Base-by-base conservation (phyloP, 352 stramenopile species). In the Thraustochytrium striatum region DNA sequence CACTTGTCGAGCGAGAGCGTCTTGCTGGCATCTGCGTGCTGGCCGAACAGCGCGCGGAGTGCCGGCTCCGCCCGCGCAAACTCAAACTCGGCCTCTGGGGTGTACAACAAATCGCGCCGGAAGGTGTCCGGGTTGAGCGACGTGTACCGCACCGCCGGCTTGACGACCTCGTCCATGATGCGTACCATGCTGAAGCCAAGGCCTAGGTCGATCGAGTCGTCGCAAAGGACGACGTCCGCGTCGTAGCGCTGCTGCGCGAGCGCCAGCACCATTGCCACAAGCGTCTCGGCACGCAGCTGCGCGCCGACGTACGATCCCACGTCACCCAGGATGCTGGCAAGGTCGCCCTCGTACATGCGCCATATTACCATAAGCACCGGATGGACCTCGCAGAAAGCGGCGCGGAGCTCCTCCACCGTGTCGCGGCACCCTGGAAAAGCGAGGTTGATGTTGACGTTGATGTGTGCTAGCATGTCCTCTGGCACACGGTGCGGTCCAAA, bases 361-460 rank as follows among this genome's bases (percentile, higher is more conserved):
- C 47, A 55, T 21, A 55, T 55, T 16, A 25, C 16, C 16, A 25
- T 21, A 21, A 55, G 25, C 47, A 25, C 16, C 16, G 16, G 0
- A 7, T 75, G 52, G 8, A 58, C 8, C 1, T 32, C 65, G 19
- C 19, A 5, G 61, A 75, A 75, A 0, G 3, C 30, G 11, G 21
- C 3, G 19, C 36, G 16, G 8, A 75, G 32, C 0, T 16, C 30
- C 52, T 7, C 0, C 7, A 75, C 65, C 8, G 65, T 62, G 25
- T 75, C 65, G 3, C 25, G 19, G 65, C 43, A 38, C 8, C 65
- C 65, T 35, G 65, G 65, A 75, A 75, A 75, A 2, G 62, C 47
- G n/a, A 28, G 62, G 11, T 73, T 36, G 28, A 73, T 28, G 28
- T n/a, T 7, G 11, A 73, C 13, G 28, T 73, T 36, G 9, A 73